Conservation (phyloP, 371 early-diverging fungal genomes). For the Haplosporangium sp. region DNA sequence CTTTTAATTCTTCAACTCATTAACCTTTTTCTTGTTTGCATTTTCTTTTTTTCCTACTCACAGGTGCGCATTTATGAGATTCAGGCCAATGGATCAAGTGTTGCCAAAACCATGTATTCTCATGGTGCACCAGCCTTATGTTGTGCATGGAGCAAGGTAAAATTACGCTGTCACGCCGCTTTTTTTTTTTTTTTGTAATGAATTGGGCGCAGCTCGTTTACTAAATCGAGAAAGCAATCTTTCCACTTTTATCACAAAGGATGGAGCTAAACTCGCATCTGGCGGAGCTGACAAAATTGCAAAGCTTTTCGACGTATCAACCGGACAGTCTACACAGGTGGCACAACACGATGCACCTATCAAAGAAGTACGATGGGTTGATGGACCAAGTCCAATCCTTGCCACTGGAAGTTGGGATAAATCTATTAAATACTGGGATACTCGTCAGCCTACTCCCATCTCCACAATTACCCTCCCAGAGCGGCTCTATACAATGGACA, state of each 20-base stretch:
- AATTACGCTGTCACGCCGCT: not conserved
- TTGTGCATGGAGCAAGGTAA: slow-evolving; percentile 90
- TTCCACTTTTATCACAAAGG: slow-evolving; percentile 55
- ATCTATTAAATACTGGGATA: slow-evolving; percentile 91
- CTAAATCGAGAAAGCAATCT: not conserved
- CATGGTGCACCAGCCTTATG: slow-evolving; percentile 91
- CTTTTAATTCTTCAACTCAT: too few relatives aligned
- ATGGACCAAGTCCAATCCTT: slow-evolving; percentile 68
- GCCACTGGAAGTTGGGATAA: slow-evolving; percentile 94
- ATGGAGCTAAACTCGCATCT: slow-evolving; percentile 87
- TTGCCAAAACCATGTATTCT: slow-evolving; percentile 81
- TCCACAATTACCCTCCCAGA: slow-evolving; percentile 77
- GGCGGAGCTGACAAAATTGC: slow-evolving; percentile 82
- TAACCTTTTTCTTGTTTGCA: not conserved
- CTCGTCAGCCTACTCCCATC: slow-evolving; percentile 73
- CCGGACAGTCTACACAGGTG: slow-evolving; percentile 71
- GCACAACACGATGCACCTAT: slow-evolving; percentile 82
- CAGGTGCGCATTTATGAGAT: slow-evolving; percentile 95
- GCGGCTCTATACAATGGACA: slow-evolving; percentile 89
- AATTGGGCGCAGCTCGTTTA: not conserved
- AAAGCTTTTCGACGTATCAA: slow-evolving; percentile 73
- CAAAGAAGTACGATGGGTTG: slow-evolving; percentile 72
- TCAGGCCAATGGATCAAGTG: slow-evolving; percentile 71
- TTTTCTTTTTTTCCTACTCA: not conserved
- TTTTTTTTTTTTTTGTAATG: not conserved